Evolutionary conservation across 2,329 filamentous ascomycete genomes (phyloP), one percentile per base, ranked within the genome.

Genomic region (Dactylellina cionopaga): DNA sequence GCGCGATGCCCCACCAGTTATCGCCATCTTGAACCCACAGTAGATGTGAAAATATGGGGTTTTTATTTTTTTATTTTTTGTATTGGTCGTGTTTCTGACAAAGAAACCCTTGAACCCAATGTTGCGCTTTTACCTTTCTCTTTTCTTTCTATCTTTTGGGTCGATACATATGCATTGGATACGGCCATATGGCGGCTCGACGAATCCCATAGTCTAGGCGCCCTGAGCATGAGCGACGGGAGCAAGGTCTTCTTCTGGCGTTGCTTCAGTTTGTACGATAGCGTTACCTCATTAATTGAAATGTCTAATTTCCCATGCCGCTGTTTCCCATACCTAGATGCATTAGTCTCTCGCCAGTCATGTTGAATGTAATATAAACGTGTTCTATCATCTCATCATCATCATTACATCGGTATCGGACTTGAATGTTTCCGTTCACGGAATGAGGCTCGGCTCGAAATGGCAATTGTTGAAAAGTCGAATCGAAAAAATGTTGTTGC

Each of bases 1-100:
- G 15, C 44, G 56, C 39, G 62, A 44, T 15, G 59, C 62, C 19
- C 68, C 68, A 29, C 68, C 62, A 33, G 68, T 73, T 10, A 51
- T 73, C 31, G 59, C 68, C 4, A 17, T 73, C 1, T 29, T 73
- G 52, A 71, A 71, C 66, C 66, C 66, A 3, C 43, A 71, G 58
- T 71, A 58, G 37, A 51, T 35, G 43, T 25, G 31, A 35, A 35
- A 17, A 13, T 35, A 13, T 24, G 1, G 2, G 6, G 15, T 19
- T 41, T 41, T 15, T 55, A 39, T 13, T 41, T 22, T 13, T 27
- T 7, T 31, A 15, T 41, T 22, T 65, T 56, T 13, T 22, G 15
- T 25, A 44, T 49, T 24, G n/a, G 25, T 46, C 11, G 11, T 24
- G 15, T 46, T 22, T 24, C 3, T 41, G 37, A 2, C 25, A 41